A percentile compares a stretch with the other conserved stretches of the same genome.
Evolutionary conservation across 1,284 basidiomycete species (phyloP).

Genomic region (Sporisorium iseilematis-ciliati): DNA sequence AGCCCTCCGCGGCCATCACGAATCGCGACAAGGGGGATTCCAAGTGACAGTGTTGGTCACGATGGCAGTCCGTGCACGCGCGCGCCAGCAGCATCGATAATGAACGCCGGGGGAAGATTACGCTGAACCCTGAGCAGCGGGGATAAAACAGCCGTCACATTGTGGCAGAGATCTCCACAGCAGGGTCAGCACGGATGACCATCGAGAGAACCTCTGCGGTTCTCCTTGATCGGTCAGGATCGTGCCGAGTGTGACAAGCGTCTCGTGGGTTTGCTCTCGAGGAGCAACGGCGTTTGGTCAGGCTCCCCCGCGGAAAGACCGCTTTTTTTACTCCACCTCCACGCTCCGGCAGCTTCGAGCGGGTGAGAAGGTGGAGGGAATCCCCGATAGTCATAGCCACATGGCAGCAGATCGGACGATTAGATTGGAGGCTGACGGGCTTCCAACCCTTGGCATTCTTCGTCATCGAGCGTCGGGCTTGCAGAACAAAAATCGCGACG

Average conservation of each 20-base stretch:
- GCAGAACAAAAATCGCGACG: neutral
- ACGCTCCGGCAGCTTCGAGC: no score
- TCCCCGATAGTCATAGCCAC: no score
- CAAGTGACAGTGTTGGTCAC: neutral
- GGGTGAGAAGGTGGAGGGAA: neutral
- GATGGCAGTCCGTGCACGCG: neutral
- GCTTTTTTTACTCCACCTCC: no score
- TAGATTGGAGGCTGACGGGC: neutral
- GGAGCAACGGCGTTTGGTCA: no score
- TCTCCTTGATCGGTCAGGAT: no score
- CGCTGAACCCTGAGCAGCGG: neutral
- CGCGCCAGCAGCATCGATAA: neutral
- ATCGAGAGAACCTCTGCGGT: no score
- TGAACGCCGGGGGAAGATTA: neutral
- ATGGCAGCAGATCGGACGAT: neutral
- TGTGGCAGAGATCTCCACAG: no score
- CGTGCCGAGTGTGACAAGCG: no score
- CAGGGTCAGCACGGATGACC: no score
- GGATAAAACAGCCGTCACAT: neutral
- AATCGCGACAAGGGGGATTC: neutral
- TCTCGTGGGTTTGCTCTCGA: no score
- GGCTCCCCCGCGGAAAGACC: no score
- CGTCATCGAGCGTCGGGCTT: constrained; percentile 9
- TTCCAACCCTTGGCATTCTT: neutral
- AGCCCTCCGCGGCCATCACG: neutral